A percentile compares a stretch with the other conserved stretches of the same genome.
These are phyloP conservation scores for Rhizopogon sp. DNA, from an alignment of 768 basidiomycete species.

Conservation along the genomic window DNA sequence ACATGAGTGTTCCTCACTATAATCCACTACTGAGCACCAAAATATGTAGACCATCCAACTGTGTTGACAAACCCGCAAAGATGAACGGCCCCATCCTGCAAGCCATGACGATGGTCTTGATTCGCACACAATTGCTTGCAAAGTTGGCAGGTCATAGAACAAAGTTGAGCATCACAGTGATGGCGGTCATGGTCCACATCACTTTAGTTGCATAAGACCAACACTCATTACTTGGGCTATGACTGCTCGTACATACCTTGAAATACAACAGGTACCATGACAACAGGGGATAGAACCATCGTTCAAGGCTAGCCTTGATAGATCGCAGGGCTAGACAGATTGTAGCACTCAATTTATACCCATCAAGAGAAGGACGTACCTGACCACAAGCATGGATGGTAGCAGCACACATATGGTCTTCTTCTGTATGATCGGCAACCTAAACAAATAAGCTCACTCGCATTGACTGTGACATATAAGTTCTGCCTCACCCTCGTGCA, in stretches of 20 bases:
- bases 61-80: conserved; percentile 46
- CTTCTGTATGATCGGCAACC: conserved; percentile 44
- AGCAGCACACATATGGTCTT: conserved; percentile 51
- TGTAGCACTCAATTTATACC: background rate
- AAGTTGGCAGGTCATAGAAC: conserved; percentile 49
- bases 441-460: conserved; percentile 14
- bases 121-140: conserved; percentile 50
- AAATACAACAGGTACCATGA: conserved; percentile 34
- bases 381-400: conserved; percentile 50
- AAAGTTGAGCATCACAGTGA: conserved; percentile 45
- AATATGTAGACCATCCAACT: background rate
- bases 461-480: background rate
- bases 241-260: conserved; percentile 28
- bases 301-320: conserved; percentile 22
- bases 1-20: conserved; percentile 51
- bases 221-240: background rate
- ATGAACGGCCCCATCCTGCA: conserved; percentile 36
- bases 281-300: conserved; percentile 35
- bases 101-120: conserved; percentile 48
- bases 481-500: conserved; percentile 44
- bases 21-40: background rate
- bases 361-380: conserved; percentile 23
- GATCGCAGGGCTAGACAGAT: conserved; percentile 35
- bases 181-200: conserved; percentile 41
- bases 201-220: conserved; percentile 22